Percentiles rank a stretch among this genome's conserved stretches.
Evolutionary conservation across 768 basidiomycete species (phyloP).

Genomic region (Tubosaeta sp.): DNA sequence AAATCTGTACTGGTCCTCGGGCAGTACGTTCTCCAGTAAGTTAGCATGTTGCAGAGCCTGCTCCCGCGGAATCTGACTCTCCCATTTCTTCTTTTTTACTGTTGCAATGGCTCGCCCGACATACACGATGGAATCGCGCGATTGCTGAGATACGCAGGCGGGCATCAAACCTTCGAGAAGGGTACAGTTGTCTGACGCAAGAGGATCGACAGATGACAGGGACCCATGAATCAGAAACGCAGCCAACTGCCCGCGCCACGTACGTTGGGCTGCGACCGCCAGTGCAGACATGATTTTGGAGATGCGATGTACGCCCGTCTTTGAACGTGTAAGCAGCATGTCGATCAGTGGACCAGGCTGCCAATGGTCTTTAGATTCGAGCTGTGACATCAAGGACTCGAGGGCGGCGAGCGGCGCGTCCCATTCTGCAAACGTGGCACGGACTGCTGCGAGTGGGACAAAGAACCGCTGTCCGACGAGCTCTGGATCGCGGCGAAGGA

Average conservation of each 20-base stretch:
- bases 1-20: constrained; percentile 73
- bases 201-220: constrained; percentile 54
- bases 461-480: constrained; percentile 75
- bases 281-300: constrained; percentile 66
- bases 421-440: constrained; percentile 85
- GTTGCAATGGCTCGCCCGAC: constrained; percentile 85
- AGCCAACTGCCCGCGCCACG: constrained; percentile 82
- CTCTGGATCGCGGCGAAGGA: constrained; percentile 68
- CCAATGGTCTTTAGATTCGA: constrained; percentile 50
- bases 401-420: constrained; percentile 80
- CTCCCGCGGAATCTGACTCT: constrained; percentile 67
- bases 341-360: constrained; percentile 79
- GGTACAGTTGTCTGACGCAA: constrained; percentile 55
- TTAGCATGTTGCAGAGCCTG: constrained; percentile 62
- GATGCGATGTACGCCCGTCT: constrained; percentile 76
- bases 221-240: constrained; percentile 81
- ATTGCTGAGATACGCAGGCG: constrained; percentile 64
- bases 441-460: constrained; percentile 80
- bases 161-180: constrained; percentile 70
- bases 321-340: constrained; percentile 63
- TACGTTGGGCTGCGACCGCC: constrained; percentile 70
- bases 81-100: constrained; percentile 74
- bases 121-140: constrained; percentile 79
- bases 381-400: constrained; percentile 54
- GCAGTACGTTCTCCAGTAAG: constrained; percentile 61